phyloP scores from a whole-genome alignment of 2,329 filamentous ascomycete genomes.

The Alternaria triticimaculans region DNA sequence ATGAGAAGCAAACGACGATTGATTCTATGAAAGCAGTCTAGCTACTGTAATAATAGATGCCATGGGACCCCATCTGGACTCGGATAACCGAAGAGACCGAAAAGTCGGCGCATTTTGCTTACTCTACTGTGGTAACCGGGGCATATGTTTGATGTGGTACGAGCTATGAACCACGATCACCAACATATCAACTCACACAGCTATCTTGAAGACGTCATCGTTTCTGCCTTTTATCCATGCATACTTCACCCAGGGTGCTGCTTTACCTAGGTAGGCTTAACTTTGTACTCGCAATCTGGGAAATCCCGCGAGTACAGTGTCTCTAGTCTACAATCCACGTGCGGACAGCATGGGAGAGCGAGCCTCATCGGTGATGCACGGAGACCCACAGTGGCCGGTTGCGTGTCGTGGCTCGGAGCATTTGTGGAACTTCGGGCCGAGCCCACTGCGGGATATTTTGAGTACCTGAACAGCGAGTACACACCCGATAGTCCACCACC shows the following conservation, averaged over 20 bases:
- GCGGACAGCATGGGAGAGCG: not conserved
- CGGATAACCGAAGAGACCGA: not conserved
- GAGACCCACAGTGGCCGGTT: not conserved
- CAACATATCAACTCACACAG: not conserved
- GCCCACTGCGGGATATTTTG: not conserved
- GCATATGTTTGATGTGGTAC: slow-evolving; percentile 2
- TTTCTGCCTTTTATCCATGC: not conserved
- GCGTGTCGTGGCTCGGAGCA: not conserved
- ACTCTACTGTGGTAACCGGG: not conserved
- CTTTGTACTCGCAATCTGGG: not conserved
- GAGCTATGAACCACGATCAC: not conserved
- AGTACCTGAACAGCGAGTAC: not conserved
- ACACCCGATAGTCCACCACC: not conserved
- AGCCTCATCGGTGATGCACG: not conserved
- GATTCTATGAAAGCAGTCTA: not conserved
- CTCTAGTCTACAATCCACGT: not conserved
- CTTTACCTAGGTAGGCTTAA: not conserved
- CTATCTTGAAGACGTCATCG: not conserved
- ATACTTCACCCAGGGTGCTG: not conserved
- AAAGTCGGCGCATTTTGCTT: slow-evolving; percentile 4
- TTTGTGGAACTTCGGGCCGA: slow-evolving; percentile 6
- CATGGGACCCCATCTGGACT: not conserved
- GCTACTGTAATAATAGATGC: slow-evolving; percentile 1
- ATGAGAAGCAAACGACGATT: not conserved
- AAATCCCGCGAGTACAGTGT: not conserved